A percentile compares a stretch with the other conserved stretches of the same genome.
Evolutionary conservation across 2,329 filamentous ascomycete species (phyloP).

Genomic region (Thyridium curvatum): DNA sequence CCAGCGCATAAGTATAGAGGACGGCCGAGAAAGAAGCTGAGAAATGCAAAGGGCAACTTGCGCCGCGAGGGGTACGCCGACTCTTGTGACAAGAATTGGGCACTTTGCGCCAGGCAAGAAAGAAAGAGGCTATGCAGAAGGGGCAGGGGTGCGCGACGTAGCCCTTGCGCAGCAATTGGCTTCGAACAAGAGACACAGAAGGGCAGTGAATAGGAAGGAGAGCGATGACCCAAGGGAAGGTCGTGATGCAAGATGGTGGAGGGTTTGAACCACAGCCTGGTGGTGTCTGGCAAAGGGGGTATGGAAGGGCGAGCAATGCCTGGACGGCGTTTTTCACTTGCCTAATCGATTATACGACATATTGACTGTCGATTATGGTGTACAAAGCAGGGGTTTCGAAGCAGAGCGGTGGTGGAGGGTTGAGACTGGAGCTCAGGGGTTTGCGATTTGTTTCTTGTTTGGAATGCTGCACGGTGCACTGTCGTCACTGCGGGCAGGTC

Average conservation of each 20-base stretch:
- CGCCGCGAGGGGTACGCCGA: neutral
- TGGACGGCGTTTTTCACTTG: constrained; percentile 34
- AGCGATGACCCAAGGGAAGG: no score
- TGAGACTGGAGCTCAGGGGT: constrained; percentile 5
- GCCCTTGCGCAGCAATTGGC: no score
- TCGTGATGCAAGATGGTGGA: no score
- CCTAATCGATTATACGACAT: constrained; percentile 74
- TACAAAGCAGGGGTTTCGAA: constrained; percentile 7
- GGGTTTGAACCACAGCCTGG: no score
- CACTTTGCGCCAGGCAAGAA: constrained; percentile 5
- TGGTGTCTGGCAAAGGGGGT: neutral
- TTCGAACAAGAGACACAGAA: no score
- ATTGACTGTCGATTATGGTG: constrained; percentile 15
- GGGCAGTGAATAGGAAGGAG: no score
- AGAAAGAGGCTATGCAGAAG: neutral
- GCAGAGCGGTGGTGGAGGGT: constrained; percentile 9
- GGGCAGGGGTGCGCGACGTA: neutral
- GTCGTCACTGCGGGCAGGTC: no score
- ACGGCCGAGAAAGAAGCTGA: constrained; percentile 1
- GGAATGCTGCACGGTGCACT: neutral
- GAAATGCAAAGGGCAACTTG: constrained; percentile 1
- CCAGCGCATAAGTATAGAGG: constrained; percentile 3
- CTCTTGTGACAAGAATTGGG: neutral
- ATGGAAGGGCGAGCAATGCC: constrained; percentile 7
- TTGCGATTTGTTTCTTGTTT: neutral